Base-by-base conservation (phyloP, 805 yeast species). In the Schwanniomyces yamadae region DNA sequence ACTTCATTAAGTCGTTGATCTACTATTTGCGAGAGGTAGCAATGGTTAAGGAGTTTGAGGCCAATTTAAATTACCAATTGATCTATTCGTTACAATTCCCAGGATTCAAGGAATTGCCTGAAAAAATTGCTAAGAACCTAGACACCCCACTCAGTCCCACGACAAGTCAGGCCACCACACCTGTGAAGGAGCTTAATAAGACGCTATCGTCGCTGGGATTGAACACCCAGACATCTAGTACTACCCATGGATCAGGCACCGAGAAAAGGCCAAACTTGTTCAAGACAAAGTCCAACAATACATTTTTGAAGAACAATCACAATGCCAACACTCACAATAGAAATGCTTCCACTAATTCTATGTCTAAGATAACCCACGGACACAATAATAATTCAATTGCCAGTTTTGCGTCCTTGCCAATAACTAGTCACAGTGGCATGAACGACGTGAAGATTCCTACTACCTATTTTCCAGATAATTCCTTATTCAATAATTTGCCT, bases 1-100 rank as follows among this genome's bases (percentile, higher is more conserved):
- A 54, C 34, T 61, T 66, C 35, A 63, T 68, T 40, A 57, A 57
- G 40, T 54, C 69, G 7, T 46, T 68, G 34, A 52, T 63, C 6
- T 51, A 57, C 33, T 68, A 68, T 42, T 52, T 63, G 29, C 63
- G 57, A 39, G 73, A 77, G 46, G 57, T 73, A 39, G 56, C 72
- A 23, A 55, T 75, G 34, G 73, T 75, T 37, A 75, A 74, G 51
- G 77, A 68, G 44, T 68, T 77, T 49, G 58, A 52, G 24, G 45
- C 59, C 10, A 56, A 66, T 45, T 47, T 68, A 36, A 59, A 59
- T 33, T 54, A 50, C 35, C 74, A 68, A 46, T 45, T 68, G 29
- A 52, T 68, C 24, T 59, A 51, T 33, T 57, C 68, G 21, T 56
- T 66, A 22, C 65, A 63, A 45, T 63, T 64, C 37, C 71, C 71